Evolutionary conservation across 495 filamentous ascomycete genomes (phyloP).

Genomic region (Apiosordaria backusii): DNA sequence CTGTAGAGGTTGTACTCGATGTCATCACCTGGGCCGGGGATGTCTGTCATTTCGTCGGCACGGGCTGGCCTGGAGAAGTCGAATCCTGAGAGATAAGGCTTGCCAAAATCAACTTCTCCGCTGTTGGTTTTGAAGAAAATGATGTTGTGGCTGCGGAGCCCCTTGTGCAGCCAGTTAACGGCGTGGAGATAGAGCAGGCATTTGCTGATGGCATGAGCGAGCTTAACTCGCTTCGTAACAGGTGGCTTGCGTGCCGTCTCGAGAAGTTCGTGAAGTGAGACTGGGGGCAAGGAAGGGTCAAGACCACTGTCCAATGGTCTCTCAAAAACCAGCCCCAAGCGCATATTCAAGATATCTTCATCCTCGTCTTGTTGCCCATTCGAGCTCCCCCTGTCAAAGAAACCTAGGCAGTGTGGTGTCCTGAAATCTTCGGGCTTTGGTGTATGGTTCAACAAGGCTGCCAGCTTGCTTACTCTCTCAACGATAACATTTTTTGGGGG

Average conservation of each 20-base stretch:
- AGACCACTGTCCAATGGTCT: slow-evolving; percentile 30
- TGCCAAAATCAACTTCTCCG: slow-evolving; percentile 29
- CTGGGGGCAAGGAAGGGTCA: slow-evolving; percentile 30
- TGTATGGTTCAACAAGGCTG: slow-evolving; percentile 38
- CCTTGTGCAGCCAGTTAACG: slow-evolving; percentile 61
- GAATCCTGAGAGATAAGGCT: slow-evolving; percentile 51
- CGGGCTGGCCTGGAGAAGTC: slow-evolving; percentile 53
- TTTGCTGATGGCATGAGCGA: slow-evolving; percentile 40
- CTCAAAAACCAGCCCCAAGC: slow-evolving; percentile 39
- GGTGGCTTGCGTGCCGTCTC: slow-evolving; percentile 26
- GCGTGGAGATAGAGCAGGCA: slow-evolving; percentile 48
- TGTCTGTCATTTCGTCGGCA: slow-evolving; percentile 49
- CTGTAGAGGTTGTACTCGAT: slow-evolving; percentile 47
- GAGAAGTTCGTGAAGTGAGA: slow-evolving; percentile 36
- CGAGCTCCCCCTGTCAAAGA: slow-evolving; percentile 37
- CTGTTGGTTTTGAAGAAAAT: slow-evolving; percentile 44
- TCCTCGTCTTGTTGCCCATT: slow-evolving; percentile 20
- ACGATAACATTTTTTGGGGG: slow-evolving; percentile 36
- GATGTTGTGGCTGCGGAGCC: slow-evolving; percentile 53
- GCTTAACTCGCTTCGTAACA: slow-evolving; percentile 35
- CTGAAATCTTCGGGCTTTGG: slow-evolving; percentile 43
- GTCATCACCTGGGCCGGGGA: slow-evolving; percentile 41
- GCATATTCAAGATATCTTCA: slow-evolving; percentile 34
- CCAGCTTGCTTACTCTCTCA: slow-evolving; percentile 37
- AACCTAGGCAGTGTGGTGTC: slow-evolving; percentile 44